Evolutionary conservation across 1,139 yeast genomes (phyloP), one percentile per base, ranked within the genome.

Genomic region (Chernovozyma aurita): DNA sequence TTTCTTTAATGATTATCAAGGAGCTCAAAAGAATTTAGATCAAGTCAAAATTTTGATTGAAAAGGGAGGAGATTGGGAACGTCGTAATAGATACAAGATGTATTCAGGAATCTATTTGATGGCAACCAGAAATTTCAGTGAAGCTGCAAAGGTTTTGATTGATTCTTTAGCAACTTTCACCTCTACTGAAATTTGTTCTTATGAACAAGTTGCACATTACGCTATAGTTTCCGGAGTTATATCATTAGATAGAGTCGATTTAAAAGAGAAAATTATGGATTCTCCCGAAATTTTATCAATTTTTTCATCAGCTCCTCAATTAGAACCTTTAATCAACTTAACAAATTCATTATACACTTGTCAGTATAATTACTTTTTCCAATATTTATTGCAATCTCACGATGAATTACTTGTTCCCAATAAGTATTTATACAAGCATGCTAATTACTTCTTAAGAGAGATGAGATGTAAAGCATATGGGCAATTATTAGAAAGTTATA

Each of bases 1-100:
- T 54, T 90, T 92, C 62, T 92, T 76, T 58, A 80, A 80, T 53
- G 96, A 92, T 63, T 81, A 79, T 53, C 64, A 66, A 12, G 77
- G 76, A 47, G 85, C 85, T 31, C 75, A 80, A 41, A 79, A 80
- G 51, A 81, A 83, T 54, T 73, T 94, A 50, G 95, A 84, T 39
- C 81, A 81, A 47, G 78, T 83, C 28, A 79, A 84, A 53, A 57
- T 66, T 30, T 68, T 86, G 55, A 87, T 92, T 52, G 98, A 92
- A 52, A 84, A 87, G 53, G 98, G 98, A 36, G 98, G 98, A 41
- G 99, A 92, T 59, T 92, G 99, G 98, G 98, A 94, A 63, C 85
- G 98, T 60, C 80, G 96, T 55, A 92, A 94, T 65, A 72, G 96
- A 49, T 87, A 78, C 69, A 92, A 94, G 65, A 87, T 97, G 6